Evolutionary conservation across 1,139 yeast genomes (phyloP).

Genomic region (Sugiyamaella pinicola): DNA sequence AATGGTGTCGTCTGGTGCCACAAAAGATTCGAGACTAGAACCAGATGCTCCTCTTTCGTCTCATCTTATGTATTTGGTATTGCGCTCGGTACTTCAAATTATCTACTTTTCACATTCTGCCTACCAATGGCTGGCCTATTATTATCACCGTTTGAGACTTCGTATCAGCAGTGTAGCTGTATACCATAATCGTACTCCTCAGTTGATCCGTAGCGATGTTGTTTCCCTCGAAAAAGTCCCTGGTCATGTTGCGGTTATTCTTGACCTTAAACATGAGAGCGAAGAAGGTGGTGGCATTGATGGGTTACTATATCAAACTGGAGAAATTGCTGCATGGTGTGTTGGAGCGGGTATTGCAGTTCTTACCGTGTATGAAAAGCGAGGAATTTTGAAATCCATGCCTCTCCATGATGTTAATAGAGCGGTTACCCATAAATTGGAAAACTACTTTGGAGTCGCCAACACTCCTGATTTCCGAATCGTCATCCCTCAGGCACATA

Average conservation of each 20-base stretch:
- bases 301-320: conserved; percentile 73
- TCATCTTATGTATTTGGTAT: conserved; percentile 13
- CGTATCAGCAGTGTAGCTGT: conserved; percentile 65
- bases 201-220: conserved; percentile 82
- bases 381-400: conserved; percentile 62
- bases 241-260: conserved; percentile 67
- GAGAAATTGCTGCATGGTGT: conserved; percentile 86
- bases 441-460: conserved; percentile 73
- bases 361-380: conserved; percentile 76
- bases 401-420: conserved; percentile 56
- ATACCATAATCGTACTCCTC: conserved; percentile 84
- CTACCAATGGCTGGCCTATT: conserved; percentile 14
- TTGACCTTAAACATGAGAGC: conserved; percentile 71
- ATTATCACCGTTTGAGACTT: conserved; percentile 57
- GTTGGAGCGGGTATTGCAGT: conserved; percentile 77
- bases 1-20: conserved; percentile 18
- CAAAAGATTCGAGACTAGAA: conserved; percentile 1
- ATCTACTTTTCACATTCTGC: conserved; percentile 7
- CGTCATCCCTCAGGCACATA: conserved; percentile 20
- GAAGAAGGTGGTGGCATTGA: conserved; percentile 92
- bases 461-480: conserved; percentile 58
- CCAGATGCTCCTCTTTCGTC: conserved; percentile 15
- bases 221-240: conserved; percentile 74
- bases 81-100: conserved; percentile 14
- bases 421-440: conserved; percentile 61